Evolutionary conservation across 2,329 filamentous ascomycete genomes (phyloP).

Genomic region (Penicillium sp.): DNA sequence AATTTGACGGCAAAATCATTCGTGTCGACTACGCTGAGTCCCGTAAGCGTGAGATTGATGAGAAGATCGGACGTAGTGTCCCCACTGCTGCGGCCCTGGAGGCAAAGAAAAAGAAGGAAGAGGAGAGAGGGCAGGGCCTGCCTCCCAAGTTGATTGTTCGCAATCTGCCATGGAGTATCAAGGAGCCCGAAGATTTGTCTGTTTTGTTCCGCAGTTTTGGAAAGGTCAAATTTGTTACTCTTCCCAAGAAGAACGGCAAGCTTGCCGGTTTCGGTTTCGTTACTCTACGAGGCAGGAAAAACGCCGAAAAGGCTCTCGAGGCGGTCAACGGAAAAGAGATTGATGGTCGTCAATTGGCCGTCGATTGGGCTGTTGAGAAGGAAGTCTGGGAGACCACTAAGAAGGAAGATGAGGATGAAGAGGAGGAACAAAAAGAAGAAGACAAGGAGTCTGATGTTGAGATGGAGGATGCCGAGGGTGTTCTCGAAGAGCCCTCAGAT

Average conservation of each 20-base stretch:
- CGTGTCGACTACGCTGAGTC: constrained; percentile 84
- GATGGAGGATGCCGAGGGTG: constrained; percentile 54
- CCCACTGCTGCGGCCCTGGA: constrained; percentile 37
- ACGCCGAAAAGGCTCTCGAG: constrained; percentile 83
- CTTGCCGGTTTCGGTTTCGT: constrained; percentile 92
- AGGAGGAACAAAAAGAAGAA: constrained; percentile 20
- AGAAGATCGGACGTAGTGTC: constrained; percentile 45
- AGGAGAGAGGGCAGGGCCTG: constrained; percentile 57
- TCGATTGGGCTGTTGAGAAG: constrained; percentile 97
- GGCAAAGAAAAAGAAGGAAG: constrained; percentile 48
- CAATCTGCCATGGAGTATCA: constrained; percentile 95
- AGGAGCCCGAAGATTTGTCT: constrained; percentile 73
- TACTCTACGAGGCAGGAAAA: constrained; percentile 78
- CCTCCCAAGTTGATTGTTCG: constrained; percentile 79
- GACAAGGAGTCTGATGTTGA: constrained; percentile 46
- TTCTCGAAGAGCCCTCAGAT: constrained; percentile 40
- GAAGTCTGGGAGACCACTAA: constrained; percentile 70
- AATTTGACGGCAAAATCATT: constrained; percentile 75
- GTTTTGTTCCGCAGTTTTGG: constrained; percentile 81
- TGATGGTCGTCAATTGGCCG: constrained; percentile 81
- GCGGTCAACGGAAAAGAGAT: constrained; percentile 84
- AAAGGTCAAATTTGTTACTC: constrained; percentile 80
- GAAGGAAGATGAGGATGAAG: constrained; percentile 40
- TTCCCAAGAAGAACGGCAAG: constrained; percentile 70
- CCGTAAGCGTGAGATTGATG: constrained; percentile 65